These are phyloP conservation scores for Monosporascus sp. DNA, from an alignment of 2,329 filamentous ascomycete species.

Conservation along the genomic window DNA sequence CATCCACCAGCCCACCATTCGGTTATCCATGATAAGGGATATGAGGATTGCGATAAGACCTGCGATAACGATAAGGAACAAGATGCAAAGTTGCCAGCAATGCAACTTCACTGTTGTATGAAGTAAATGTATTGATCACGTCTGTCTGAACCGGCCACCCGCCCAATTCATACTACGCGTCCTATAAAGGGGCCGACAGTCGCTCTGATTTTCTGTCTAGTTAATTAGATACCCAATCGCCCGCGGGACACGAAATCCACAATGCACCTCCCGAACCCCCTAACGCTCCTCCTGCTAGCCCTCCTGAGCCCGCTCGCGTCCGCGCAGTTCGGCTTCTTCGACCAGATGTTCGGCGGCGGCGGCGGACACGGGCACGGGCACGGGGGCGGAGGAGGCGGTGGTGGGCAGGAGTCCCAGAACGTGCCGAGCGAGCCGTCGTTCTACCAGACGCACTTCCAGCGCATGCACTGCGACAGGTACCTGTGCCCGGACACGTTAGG, in stretches of 20 bases:
- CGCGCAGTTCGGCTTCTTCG: constrained; percentile 95
- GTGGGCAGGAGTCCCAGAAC: constrained; percentile 63
- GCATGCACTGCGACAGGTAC: constrained; percentile 87
- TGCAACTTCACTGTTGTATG: constrained; percentile 3
- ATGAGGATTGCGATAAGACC: background rate
- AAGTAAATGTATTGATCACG: too few relatives aligned
- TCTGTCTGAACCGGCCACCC: too few relatives aligned
- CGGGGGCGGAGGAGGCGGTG: constrained; percentile 22
- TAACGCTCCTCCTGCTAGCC: constrained; percentile 47
- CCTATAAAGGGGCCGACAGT: too few relatives aligned
- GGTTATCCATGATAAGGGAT: too few relatives aligned
- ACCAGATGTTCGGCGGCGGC: constrained; percentile 84
- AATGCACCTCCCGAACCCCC: constrained; percentile 26
- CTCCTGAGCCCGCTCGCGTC: constrained; percentile 54
- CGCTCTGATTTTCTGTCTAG: too few relatives aligned
- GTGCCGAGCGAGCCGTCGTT: constrained; percentile 77
- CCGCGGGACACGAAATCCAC: constrained; percentile 5
- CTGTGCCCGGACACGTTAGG: constrained; percentile 86
- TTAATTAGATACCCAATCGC: background rate
- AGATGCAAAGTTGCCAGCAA: constrained; percentile 19
- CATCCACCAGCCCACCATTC: constrained; percentile 11
- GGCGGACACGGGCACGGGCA: constrained; percentile 17
- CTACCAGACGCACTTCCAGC: constrained; percentile 48
- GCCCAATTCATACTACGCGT: too few relatives aligned
- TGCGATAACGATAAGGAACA: constrained; percentile 21